A percentile compares a stretch with the other conserved stretches of the same genome.
phyloP scores from a whole-genome alignment of 805 yeast genomes.

The Zygosaccharomyces siamensis region DNA sequence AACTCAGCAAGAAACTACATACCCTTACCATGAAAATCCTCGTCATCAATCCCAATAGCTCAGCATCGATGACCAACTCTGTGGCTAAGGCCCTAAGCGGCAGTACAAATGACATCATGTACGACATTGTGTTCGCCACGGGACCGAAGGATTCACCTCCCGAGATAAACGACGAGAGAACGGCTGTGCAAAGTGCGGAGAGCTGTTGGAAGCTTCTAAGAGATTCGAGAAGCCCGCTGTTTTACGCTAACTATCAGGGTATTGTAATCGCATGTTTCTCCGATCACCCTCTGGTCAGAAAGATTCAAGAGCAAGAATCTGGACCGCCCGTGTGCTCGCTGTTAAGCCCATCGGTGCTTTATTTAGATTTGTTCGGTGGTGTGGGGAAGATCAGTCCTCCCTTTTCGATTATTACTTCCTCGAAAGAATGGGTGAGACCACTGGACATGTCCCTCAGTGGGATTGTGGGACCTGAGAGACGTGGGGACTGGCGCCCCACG shows the following conservation, averaged over 20 bases:
- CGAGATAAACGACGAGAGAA: slow-evolving; percentile 21
- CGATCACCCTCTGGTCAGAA: slow-evolving; percentile 26
- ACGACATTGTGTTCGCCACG: slow-evolving; percentile 15
- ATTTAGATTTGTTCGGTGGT: slow-evolving; percentile 13
- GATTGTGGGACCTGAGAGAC: slow-evolving; percentile 23
- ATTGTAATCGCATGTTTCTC: slow-evolving; percentile 27
- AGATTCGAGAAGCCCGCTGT: slow-evolving; percentile 10
- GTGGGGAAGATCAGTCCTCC: slow-evolving; percentile 4
- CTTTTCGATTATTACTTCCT: slow-evolving; percentile 26
- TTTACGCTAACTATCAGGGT: slow-evolving; percentile 21
- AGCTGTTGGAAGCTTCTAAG: slow-evolving; percentile 20
- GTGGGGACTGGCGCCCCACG: slow-evolving; percentile 11
- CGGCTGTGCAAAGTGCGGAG: slow-evolving; percentile 17
- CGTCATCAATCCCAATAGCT: slow-evolving; percentile 27
- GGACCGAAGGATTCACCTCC: slow-evolving; percentile 23
- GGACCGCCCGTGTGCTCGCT: slow-evolving; percentile 19
- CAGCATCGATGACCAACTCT: slow-evolving; percentile 22
- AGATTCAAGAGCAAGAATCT: slow-evolving; percentile 6
- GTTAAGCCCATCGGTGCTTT: slow-evolving; percentile 17
- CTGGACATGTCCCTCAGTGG: slow-evolving; percentile 17
- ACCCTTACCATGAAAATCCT: slow-evolving; percentile 9
- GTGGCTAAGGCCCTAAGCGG: slow-evolving; percentile 13
- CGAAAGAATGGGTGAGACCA: slow-evolving; percentile 24
- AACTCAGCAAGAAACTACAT: not conserved
- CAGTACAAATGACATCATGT: not conserved